phyloP scores from a whole-genome alignment of 2,329 filamentous ascomycete species.

The Fusarium circinatum region DNA sequence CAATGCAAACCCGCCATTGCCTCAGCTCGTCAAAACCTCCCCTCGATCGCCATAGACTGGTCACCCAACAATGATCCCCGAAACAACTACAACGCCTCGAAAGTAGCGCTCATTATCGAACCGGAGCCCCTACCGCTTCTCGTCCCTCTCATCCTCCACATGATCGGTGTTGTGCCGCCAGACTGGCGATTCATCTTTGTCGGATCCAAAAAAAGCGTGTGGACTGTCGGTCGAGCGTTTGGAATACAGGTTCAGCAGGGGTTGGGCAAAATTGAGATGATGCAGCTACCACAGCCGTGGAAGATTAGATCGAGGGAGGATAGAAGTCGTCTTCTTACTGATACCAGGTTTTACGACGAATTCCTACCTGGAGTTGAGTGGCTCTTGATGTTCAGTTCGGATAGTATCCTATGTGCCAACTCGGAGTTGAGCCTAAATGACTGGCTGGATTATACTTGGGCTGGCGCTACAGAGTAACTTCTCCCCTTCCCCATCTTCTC shows the following conservation, averaged over 20 bases:
- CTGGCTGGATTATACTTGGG: not conserved
- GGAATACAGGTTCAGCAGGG: not conserved
- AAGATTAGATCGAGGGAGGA: not conserved
- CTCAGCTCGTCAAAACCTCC: not conserved
- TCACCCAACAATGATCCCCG: not conserved
- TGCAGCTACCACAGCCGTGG: not conserved
- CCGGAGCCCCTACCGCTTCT: not conserved
- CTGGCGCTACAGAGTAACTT: not conserved
- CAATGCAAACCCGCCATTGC: not conserved
- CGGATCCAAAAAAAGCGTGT: not conserved
- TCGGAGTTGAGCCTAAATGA: not conserved
- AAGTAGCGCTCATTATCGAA: not conserved
- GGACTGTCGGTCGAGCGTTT: not conserved
- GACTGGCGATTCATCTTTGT: not conserved
- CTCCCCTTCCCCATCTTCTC: rapidly evolving
- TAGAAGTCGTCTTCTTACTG: not conserved
- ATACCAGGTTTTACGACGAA: not conserved
- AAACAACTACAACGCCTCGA: not conserved
- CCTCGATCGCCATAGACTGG: not conserved
- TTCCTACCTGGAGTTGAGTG: not conserved
- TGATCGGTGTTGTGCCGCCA: not conserved
- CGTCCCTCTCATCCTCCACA: not conserved
- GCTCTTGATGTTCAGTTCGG: not conserved
- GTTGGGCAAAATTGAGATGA: not conserved
- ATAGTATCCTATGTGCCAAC: not conserved